Base-by-base conservation (phyloP, 169 alveolate genomes). In the Eimeria necatrix region DNA sequence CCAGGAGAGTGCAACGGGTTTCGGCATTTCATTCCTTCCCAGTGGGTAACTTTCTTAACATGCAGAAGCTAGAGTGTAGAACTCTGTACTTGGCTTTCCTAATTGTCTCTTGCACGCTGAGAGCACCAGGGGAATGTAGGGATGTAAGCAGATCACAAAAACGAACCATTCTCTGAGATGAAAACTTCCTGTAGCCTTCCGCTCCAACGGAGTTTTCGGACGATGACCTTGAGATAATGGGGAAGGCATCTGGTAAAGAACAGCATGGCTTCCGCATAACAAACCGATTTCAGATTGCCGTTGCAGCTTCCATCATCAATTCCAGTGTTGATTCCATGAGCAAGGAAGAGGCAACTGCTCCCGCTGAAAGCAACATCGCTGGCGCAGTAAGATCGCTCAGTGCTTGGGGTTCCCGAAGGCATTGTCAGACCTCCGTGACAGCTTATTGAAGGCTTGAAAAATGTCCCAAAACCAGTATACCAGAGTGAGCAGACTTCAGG, bases 401-500 rank as follows among this genome's bases (percentile, higher is more conserved):
- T 76, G 22, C 64, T 49, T 41, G 26, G 48, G 64, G 51, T 48
- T 7, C 2, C 73, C 20, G 20, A 1, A 18, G 22, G 41, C 32
- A 76, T 14, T 4, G 48, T 32, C 48, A 49, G 7, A 20, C 41
- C 32, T n/a, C 61, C 14, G 16, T 22, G 52, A 60, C 16, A 85
- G 92, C 92, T 85, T 59, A 53, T 85, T 46, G 92, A 85, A 85
- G 92, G 92, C 51, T 85, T 85, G 26, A 56, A 60, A 78, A 53
- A 85, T 10, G 46, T 46, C 9, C 92, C 92, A 49, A 85, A 85
- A 41, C 92, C 92, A 41, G 20, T 41, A 85, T 60, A 56, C 20
- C 81, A 20, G 64, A 76, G 92, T 85, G 61, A 26, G 92, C 4
- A 7, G 3, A 6, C 18, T 32, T 22, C n/a, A n/a, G 0, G 10